Percentiles rank a stretch among this genome's conserved stretches.
These are phyloP conservation scores for Thraustotheca clavata DNA, from an alignment of 352 stramenopile genomes.

Conservation along the genomic window DNA sequence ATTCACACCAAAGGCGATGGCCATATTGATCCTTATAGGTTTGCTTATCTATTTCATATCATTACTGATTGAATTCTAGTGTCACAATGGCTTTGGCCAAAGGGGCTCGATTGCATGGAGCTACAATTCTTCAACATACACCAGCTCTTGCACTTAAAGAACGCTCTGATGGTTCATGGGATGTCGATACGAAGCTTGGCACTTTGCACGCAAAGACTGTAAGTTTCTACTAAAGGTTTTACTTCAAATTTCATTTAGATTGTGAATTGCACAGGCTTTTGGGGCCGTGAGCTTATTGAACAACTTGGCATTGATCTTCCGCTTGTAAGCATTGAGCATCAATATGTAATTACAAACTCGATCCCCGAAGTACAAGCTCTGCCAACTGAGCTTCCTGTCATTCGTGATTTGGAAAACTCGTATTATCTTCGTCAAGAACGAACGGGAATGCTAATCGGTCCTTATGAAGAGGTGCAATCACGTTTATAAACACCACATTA, in stretches of 20 bases:
- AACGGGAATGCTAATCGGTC: conserved; percentile 35
- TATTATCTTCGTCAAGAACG: conserved; percentile 57
- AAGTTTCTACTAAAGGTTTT: neutral
- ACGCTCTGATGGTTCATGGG: conserved; percentile 8
- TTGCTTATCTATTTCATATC: neutral
- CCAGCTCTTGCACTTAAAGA: conserved; percentile 3
- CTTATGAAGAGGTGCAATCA: conserved; percentile 43
- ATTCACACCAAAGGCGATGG: conserved; percentile 50
- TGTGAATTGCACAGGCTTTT: conserved; percentile 65
- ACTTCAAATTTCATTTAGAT: no score
- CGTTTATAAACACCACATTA: conserved; percentile 29
- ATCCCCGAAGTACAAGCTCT: conserved; percentile 39
- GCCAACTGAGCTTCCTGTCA: conserved; percentile 39
- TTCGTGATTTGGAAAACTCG: conserved; percentile 47
- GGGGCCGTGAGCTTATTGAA: conserved; percentile 42
- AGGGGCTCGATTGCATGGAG: conserved; percentile 31
- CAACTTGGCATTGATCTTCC: conserved; percentile 24
- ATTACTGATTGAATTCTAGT: conserved; percentile 32
- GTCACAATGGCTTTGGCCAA: conserved; percentile 42
- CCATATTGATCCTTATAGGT: conserved; percentile 22
- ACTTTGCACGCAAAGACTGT: conserved; percentile 22
- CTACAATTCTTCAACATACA: conserved; percentile 31
- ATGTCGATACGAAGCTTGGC: conserved; percentile 11
- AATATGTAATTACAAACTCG: conserved; percentile 56
- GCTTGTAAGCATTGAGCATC: conserved; percentile 58